Conservation (phyloP, 2,329 filamentous ascomycete genomes). For the Ascochyta clinopodiicola region DNA sequence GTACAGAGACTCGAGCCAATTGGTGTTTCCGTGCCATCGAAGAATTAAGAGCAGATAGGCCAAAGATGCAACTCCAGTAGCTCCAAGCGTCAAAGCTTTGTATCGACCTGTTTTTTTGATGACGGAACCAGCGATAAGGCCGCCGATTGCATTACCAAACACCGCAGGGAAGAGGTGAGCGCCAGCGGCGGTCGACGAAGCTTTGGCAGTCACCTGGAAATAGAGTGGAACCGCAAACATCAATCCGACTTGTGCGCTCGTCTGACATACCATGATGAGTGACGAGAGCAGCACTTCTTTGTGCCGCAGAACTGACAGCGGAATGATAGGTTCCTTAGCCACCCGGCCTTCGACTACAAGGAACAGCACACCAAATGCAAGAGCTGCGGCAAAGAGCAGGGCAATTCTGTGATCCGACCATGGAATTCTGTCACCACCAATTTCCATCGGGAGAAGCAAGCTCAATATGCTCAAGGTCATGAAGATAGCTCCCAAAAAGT, state of each 20-base stretch:
- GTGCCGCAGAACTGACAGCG: constrained; percentile 60
- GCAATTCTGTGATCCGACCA: constrained; percentile 49
- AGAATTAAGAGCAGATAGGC: constrained; percentile 35
- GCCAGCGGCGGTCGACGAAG: constrained; percentile 64
- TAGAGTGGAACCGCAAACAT: constrained; percentile 74
- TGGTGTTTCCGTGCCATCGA: constrained; percentile 38
- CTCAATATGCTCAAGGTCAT: constrained; percentile 54
- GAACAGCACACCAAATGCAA: constrained; percentile 36
- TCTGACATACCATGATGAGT: constrained; percentile 60
- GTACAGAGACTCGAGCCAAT: constrained; percentile 35
- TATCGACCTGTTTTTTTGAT: constrained; percentile 35
- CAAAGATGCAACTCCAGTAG: constrained; percentile 24
- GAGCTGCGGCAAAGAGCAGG: constrained; percentile 38
- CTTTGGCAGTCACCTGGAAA: constrained; percentile 68
- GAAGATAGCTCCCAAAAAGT: constrained; percentile 63
- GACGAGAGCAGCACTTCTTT: constrained; percentile 62
- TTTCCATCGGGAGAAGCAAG: constrained; percentile 56
- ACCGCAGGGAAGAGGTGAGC: constrained; percentile 72
- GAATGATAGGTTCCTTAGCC: constrained; percentile 65
- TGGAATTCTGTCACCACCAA: constrained; percentile 54
- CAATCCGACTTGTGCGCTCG: constrained; percentile 65
- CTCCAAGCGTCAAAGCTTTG: constrained; percentile 28
- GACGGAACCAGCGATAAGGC: constrained; percentile 54
- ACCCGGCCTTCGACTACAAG: constrained; percentile 49
- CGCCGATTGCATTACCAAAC: constrained; percentile 69